Base-by-base conservation (phyloP, 2,329 filamentous ascomycete genomes). In the Lecanicillium sp. region DNA sequence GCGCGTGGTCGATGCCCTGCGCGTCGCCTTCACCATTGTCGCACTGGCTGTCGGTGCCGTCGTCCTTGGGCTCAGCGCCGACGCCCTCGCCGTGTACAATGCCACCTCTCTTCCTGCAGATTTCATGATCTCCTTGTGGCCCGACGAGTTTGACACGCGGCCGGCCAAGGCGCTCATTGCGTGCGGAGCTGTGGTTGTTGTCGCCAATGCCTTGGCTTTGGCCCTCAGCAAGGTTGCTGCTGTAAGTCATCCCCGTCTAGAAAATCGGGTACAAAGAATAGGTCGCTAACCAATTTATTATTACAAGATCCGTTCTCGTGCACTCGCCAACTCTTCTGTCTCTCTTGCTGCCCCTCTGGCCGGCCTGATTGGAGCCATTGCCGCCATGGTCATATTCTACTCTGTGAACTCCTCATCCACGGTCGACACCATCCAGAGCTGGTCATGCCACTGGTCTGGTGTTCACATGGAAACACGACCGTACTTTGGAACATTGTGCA, bases 401-500 rank as follows among this genome's bases (percentile, higher is more conserved):
- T 64, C 63, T 39, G 64, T 74, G 54, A 73, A 78, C 47, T 55
- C 65, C 14, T 79, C 76, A 4, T 58, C 57, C 12, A 64, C 61
- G 8, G 59, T 61, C 42, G 73, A 77, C 51, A 76, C 73, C 6
- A 57, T 81, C 10, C 64, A 79, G 51, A 77, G 72, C 56, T 81
- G 77, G 77, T 72, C 68, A 29, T 81, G 77, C 55, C 73, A 74
- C 45, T 81, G 77, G 77, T 57, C 60, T 8, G 50, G 61, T 17
- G 59, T 79, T n/a, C 55, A 58, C 43, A 78, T 80, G 72, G 48
- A 50, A 13, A 52, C 60, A 27, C 57, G 67, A 44, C 76, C 78
- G 20, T 62, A 74, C 50, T 81, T 77, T 50, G 66, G 64, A 13
- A 68, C 66, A 0, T 57, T 81, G 36, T 81, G 77, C 57, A 64